Base-by-base conservation (phyloP, 768 basidiomycete species). In the Cystoderma amianthinum region DNA sequence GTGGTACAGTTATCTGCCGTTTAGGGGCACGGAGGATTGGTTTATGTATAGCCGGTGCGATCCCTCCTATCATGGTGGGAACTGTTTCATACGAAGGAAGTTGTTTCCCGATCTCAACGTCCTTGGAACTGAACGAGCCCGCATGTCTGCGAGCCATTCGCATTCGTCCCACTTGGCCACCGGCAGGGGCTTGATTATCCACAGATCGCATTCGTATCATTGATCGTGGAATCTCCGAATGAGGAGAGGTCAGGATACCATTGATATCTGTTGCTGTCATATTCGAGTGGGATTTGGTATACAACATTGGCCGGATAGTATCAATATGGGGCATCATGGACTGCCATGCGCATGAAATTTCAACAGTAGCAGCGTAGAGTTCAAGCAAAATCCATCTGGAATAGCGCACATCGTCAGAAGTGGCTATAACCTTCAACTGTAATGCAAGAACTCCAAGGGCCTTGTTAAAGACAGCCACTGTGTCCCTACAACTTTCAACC, bases 111-210 rank as follows among this genome's bases (percentile, higher is more conserved):
- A 88, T 80, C 55, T 95, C 84, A 4, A 95, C 85, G 56, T 96
- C 93, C 55, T 90, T 86, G 18, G 74, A 81, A 46, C 93, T 95
- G 65, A 95, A 97, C 3, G 93, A 95, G n/a, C 93, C 93, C 4
- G 88, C 93, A 58, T 95, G 87, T 25, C 93, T 72, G 33, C 92
- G 72, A 17, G 78, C 72, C 37, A 74, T 81, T 19, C 79, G 78
- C 18, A 59, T 61, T 45, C 72, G 70, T 42, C 61, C 71, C 43
- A 42, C 49, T 30, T 38, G 43, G 7, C 25, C 36, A 47, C 43
- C 55, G 16, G 51, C 58, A 39, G 32, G 49, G 35, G 21, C 50
- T 43, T 7, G 48, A 21, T 38, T 48, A 13, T 51, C 62, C 32
- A 48, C 52, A 47, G 49, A 49, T 19, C 61, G 57, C 13, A 62